Percentiles rank a stretch among this genome's conserved stretches.
phyloP scores from a whole-genome alignment of 1,284 basidiomycete species.

The Fomitopsis schrenkii region DNA sequence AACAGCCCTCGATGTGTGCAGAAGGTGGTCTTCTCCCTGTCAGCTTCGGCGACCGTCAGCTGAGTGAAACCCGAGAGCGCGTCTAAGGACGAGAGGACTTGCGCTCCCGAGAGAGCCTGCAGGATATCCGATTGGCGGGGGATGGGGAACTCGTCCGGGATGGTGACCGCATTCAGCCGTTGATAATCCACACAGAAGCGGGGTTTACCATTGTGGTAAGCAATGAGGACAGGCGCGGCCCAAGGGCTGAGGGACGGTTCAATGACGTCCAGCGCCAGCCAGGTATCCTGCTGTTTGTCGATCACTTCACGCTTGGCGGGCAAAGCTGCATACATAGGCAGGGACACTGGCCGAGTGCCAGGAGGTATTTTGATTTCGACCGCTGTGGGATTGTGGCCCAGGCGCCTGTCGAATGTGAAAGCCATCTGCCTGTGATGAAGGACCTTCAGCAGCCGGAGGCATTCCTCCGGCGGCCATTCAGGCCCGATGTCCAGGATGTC shows the following conservation, averaged over 20 bases:
- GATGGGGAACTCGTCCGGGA: conserved; percentile 38
- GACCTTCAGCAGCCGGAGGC: conserved; percentile 5
- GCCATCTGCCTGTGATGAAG: conserved; percentile 12
- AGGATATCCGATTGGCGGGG: conserved; percentile 36
- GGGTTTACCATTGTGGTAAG: conserved; percentile 28
- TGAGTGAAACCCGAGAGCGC: conserved; percentile 38
- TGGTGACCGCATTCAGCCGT: too few relatives aligned
- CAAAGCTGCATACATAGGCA: conserved; percentile 24
- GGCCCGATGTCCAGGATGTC: conserved; percentile 10
- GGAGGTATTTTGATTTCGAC: conserved; percentile 13
- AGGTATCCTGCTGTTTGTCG: conserved; percentile 27
- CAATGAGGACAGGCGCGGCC: conserved; percentile 30
- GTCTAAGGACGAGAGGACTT: conserved; percentile 33
- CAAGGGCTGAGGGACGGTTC: conserved; percentile 31
- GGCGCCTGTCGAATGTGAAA: conserved; percentile 24
- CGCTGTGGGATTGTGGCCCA: conserved; percentile 18
- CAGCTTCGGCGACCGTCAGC: conserved; percentile 25
- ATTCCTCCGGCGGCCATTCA: conserved; percentile 9
- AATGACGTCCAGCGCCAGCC: too few relatives aligned
- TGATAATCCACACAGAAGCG: too few relatives aligned
- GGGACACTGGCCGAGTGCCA: conserved; percentile 18
- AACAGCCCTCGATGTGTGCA: conserved; percentile 33
- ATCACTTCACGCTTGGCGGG: conserved; percentile 30
- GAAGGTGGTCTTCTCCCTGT: conserved; percentile 34
- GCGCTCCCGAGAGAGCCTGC: conserved; percentile 27